Evolutionary conservation across 495 filamentous ascomycete species (phyloP).

Genomic region (Annulohypoxylon maeteangense): DNA sequence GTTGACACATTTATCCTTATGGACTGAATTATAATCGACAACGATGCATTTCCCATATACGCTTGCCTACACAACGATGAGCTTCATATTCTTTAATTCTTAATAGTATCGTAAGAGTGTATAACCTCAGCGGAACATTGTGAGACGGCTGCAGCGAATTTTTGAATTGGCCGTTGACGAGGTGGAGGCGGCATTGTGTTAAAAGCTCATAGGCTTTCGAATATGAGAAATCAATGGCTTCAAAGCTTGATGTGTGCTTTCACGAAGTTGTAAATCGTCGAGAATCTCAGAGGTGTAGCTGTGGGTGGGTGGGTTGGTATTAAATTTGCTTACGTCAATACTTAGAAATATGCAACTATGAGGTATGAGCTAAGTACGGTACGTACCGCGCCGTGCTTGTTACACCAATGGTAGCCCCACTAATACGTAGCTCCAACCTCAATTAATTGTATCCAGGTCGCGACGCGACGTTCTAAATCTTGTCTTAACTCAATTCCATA

Average conservation of each 20-base stretch:
- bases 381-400: neutral
- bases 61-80: slow-evolving; percentile 67
- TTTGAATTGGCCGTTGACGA: slow-evolving; percentile 80
- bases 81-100: neutral
- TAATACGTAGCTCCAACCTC: slow-evolving; percentile 1
- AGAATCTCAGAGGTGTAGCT: no score
- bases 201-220: neutral
- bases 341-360: neutral
- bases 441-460: neutral
- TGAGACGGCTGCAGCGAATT: slow-evolving; percentile 82
- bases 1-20: slow-evolving; percentile 88
- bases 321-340: neutral
- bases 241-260: neutral
- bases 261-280: neutral
- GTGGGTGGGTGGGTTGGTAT: no score
- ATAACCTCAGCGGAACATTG: slow-evolving; percentile 85
- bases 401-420: slow-evolving; percentile 3
- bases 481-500: neutral
- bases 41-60: slow-evolving; percentile 93
- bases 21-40: slow-evolving; percentile 87
- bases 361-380: neutral
- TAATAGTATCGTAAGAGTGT: neutral
- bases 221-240: neutral
- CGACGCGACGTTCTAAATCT: neutral
- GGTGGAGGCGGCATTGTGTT: slow-evolving; percentile 51